These are phyloP conservation scores for Saccharomyces hybrid DNA, from an alignment of 1,139 yeast genomes.

Conservation along the genomic window DNA sequence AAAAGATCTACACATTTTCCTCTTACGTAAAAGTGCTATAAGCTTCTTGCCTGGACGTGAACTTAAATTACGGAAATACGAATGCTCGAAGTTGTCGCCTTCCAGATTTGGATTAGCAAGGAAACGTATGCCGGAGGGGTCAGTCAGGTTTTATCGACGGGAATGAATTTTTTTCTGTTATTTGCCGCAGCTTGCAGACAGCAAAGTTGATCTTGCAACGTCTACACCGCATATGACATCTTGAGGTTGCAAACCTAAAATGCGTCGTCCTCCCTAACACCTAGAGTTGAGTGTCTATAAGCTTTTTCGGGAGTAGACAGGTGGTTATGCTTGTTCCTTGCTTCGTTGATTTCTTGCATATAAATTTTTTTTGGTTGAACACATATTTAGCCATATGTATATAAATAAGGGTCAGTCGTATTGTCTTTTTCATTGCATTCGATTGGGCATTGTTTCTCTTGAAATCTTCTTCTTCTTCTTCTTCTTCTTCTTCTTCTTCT, in stretches of 20 bases:
- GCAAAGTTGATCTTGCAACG: background rate
- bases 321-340: background rate
- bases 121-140: background rate
- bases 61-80: background rate
- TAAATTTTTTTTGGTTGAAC: background rate
- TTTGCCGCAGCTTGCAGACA: background rate
- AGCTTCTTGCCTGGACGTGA: background rate
- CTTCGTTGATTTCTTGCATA: background rate
- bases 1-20: background rate
- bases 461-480: background rate
- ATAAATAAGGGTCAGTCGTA: background rate
- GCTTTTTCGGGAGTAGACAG: background rate
- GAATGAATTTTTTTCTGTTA: background rate
- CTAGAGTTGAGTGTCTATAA: background rate
- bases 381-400: background rate
- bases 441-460: background rate
- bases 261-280: background rate
- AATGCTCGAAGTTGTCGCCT: background rate
- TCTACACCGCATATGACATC: background rate
- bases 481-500: background rate
- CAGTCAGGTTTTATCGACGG: background rate
- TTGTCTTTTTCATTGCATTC: background rate
- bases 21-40: background rate
- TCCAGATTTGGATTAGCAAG: background rate
- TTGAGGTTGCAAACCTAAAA: background rate